These are phyloP conservation scores for Chytriomyces sp. DNA, from an alignment of 192 early-diverging fungal genomes.

Conservation along the genomic window DNA sequence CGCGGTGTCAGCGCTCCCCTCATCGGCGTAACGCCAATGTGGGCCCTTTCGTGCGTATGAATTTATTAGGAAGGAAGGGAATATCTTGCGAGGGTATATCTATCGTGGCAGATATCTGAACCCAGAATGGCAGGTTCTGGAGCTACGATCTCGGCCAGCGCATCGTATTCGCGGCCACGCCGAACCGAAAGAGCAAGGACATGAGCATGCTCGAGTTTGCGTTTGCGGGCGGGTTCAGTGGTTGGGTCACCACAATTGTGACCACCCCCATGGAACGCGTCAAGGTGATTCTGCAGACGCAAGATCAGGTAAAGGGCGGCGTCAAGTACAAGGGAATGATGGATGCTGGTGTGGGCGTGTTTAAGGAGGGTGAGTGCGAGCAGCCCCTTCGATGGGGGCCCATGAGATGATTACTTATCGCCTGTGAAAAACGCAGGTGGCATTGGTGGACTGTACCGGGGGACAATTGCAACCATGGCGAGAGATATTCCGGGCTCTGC, in stretches of 20 bases:
- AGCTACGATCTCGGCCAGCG: slow-evolving; percentile 76
- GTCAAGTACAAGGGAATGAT: slow-evolving; percentile 88
- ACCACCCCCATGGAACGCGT: slow-evolving; percentile 96
- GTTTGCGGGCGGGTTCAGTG: slow-evolving; percentile 93
- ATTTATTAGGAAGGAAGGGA: no score
- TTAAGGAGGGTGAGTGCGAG: slow-evolving; percentile 61
- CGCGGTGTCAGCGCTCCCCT: slow-evolving; percentile 93
- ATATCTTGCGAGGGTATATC: no score
- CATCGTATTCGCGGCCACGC: slow-evolving; percentile 60
- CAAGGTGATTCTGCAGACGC: slow-evolving; percentile 92
- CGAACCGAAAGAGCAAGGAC: slow-evolving; percentile 55
- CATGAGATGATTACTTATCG: no score
- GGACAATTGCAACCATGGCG: slow-evolving; percentile 90
- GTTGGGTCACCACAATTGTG: slow-evolving; percentile 89
- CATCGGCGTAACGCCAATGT: slow-evolving; percentile 93
- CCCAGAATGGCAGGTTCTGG: slow-evolving; percentile 13
- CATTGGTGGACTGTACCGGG: slow-evolving; percentile 84
- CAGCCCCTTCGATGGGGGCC: no score
- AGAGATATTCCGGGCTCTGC: slow-evolving; percentile 94
- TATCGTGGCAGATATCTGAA: no score
- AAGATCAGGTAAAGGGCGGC: slow-evolving; percentile 63
- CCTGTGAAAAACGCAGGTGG: slow-evolving; percentile 52
- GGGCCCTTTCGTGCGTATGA: slow-evolving; percentile 73
- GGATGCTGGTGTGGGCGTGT: slow-evolving; percentile 82
- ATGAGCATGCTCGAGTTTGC: slow-evolving; percentile 78